Evolutionary conservation across 1,284 basidiomycete species (phyloP).

Genomic region (Leccinum pallidistipes): DNA sequence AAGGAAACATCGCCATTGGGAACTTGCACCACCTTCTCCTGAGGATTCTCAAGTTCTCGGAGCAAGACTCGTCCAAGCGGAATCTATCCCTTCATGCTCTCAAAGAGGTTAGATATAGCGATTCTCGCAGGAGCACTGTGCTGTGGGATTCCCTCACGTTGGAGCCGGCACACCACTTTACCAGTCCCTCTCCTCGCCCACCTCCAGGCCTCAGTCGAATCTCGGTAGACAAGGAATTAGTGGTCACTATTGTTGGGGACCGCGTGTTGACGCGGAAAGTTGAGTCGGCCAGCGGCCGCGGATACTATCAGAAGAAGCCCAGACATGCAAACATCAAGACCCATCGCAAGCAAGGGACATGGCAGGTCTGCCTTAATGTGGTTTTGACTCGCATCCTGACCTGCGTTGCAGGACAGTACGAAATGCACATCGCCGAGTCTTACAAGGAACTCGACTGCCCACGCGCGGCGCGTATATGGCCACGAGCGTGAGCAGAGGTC

Average conservation of each 20-base stretch:
- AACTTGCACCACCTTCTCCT: too few relatives aligned
- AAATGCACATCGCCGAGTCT: conserved; percentile 66
- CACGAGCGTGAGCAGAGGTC: conserved; percentile 57
- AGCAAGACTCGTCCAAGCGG: conserved; percentile 44
- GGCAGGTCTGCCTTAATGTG: conserved; percentile 20
- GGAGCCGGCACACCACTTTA: conserved; percentile 53
- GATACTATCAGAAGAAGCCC: conserved; percentile 13
- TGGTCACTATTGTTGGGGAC: conserved; percentile 65
- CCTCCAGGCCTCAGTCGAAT: conserved; percentile 57
- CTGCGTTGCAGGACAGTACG: conserved; percentile 52
- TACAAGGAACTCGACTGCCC: conserved; percentile 46
- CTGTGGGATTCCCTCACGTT: conserved; percentile 72
- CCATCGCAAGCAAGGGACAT: conserved; percentile 28
- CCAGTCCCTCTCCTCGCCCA: conserved; percentile 44
- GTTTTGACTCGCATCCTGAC: not conserved
- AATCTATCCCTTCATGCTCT: conserved; percentile 87
- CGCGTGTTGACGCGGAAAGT: conserved; percentile 71
- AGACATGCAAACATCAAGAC: conserved; percentile 24
- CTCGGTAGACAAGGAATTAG: conserved; percentile 57
- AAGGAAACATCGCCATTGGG: too few relatives aligned
- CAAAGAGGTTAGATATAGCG: conserved; percentile 68
- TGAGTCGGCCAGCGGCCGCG: conserved; percentile 41
- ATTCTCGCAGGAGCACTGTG: conserved; percentile 51
- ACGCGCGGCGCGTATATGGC: conserved; percentile 41
- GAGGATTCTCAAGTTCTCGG: too few relatives aligned